Evolutionary conservation across 345 rosid genomes (phyloP).

Genomic region (Clausena lansium): DNA sequence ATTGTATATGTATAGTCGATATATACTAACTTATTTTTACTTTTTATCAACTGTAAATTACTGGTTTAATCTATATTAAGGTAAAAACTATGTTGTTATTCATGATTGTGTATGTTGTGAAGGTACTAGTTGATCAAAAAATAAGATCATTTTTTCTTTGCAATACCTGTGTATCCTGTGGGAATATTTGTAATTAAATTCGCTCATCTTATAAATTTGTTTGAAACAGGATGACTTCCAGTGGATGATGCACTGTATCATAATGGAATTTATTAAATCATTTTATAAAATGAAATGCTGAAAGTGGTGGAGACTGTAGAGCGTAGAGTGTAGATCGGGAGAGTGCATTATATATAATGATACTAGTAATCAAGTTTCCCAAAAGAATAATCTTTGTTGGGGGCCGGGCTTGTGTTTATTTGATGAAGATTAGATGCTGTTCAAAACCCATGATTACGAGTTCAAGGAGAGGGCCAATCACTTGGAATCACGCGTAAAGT

Average conservation of each 20-base stretch:
- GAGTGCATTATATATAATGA: conserved; percentile 14
- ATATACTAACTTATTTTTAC: too few relatives aligned
- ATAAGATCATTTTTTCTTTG: background rate
- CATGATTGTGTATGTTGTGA: background rate
- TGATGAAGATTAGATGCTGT: conserved; percentile 29
- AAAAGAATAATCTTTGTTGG: conserved; percentile 33
- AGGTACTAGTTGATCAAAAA: background rate
- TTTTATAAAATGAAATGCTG: background rate
- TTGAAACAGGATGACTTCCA: background rate
- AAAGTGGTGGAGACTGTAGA: conserved; percentile 6
- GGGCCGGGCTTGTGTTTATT: background rate
- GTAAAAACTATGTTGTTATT: background rate
- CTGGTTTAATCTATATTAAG: too few relatives aligned
- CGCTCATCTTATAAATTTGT: background rate
- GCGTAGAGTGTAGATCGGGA: background rate
- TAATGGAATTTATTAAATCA: background rate
- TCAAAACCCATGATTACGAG: conserved; percentile 36
- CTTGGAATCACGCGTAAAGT: conserved; percentile 49
- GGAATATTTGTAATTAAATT: background rate
- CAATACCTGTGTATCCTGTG: background rate
- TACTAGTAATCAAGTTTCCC: conserved; percentile 33
- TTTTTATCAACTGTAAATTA: background rate
- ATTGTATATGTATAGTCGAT: background rate
- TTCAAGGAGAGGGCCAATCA: conserved; percentile 36
- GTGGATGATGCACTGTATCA: background rate